Base-by-base conservation (phyloP, 2,329 filamentous ascomycete genomes). In the Neonectria punicea region DNA sequence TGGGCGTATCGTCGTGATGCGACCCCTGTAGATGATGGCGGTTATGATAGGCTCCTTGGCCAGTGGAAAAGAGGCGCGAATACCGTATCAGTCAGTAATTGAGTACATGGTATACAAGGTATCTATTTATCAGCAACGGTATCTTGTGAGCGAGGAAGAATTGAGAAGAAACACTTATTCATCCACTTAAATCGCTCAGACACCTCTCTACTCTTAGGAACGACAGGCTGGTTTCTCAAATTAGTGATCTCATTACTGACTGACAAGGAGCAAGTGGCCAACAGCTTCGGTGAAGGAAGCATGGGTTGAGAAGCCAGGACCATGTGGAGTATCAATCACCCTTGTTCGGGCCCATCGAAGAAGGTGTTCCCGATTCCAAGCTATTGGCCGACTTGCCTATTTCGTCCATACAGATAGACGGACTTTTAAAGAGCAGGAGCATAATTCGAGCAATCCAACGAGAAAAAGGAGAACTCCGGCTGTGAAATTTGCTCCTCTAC, bases 1-100 rank as follows among this genome's bases (percentile, higher is more conserved):
- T 44, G 58, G 47, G 63, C 58, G 50, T 61, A 58, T 53, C 54
- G 60, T 69, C 60, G 59, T 63, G 69, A 70, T 67, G 43, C 57
- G 55, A 67, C 63, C 70, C 70, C 69, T 70, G 70, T 65, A 68
- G 53, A 61, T 55, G 46, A 68, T 44, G 53, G 67, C 58, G 55
- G 67, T 57, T 61, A 66, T 69, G 62, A 71, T 68, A 67, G 63
- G 65, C 60, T 65, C 61, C 36, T 53, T 66, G 55, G 58, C 61
- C 59, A 47, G 63, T 63, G 18, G 51, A 57, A 53, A 39, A 58
- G 39, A 22, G 36, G 55, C 20, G 32, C 22, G 18, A 61, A 58
- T 34, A 13, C 32, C 32, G 32, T 66, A 51, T 20, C 44, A 20
- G 22, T 34, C 20, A 43, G 53, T 51, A 25, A 51, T 46, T 20